A percentile compares a stretch with the other conserved stretches of the same genome.
Conservation (phyloP, 345 rosid species). For the Bruguiera gymnorhiza region DNA sequence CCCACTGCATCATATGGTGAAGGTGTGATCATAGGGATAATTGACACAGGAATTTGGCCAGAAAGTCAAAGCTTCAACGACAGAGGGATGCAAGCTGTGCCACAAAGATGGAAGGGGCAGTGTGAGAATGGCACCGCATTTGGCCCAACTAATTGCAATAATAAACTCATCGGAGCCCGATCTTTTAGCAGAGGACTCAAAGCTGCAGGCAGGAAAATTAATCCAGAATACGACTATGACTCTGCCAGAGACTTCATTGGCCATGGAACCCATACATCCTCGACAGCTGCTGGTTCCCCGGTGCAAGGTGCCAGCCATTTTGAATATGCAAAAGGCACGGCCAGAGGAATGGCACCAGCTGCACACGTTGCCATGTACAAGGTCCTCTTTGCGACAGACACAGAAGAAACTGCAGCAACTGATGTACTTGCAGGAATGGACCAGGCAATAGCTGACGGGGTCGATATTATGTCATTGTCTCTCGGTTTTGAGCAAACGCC, state of each 20-base stretch:
- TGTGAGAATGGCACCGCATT: slow-evolving; percentile 22
- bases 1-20: slow-evolving; percentile 8
- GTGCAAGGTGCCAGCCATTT: slow-evolving; percentile 20
- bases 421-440: slow-evolving; percentile 72
- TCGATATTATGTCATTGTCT: slow-evolving; percentile 57
- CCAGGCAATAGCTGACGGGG: slow-evolving; percentile 64
- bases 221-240: slow-evolving; percentile 18
- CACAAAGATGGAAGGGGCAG: slow-evolving; percentile 20
- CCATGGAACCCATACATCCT: slow-evolving; percentile 25
- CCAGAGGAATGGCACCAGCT: slow-evolving; percentile 23
- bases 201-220: slow-evolving; percentile 32
- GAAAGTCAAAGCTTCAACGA: slow-evolving; percentile 20
- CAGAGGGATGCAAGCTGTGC: slow-evolving; percentile 13
- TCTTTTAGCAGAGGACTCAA: slow-evolving; percentile 21
- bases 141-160: slow-evolving; percentile 12
- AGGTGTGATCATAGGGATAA: slow-evolving; percentile 17
- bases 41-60: slow-evolving; percentile 27
- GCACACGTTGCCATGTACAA: slow-evolving; percentile 28
- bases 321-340: slow-evolving; percentile 27
- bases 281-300: slow-evolving; percentile 22
- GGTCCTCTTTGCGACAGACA: slow-evolving; percentile 21
- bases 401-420: slow-evolving; percentile 24
- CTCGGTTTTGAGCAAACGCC: slow-evolving; percentile 38
- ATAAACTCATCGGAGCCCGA: slow-evolving; percentile 24
- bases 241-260: slow-evolving; percentile 14